Evolutionary conservation across 306 rosid species (phyloP).

Genomic region (Quercus wislizeni): DNA sequence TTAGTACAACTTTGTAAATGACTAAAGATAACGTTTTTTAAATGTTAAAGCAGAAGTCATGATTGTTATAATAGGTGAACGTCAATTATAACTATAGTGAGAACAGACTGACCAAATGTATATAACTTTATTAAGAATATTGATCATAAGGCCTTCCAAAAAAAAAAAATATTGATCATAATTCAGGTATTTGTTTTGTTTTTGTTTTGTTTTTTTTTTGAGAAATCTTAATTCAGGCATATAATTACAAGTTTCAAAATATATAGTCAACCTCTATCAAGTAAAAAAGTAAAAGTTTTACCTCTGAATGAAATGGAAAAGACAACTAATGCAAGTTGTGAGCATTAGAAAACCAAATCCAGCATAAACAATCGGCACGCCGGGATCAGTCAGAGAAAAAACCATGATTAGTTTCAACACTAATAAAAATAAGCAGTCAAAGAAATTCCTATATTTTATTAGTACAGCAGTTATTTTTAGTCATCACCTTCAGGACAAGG

Average conservation of each 20-base stretch:
- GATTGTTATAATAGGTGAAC: too few relatives aligned
- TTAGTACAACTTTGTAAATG: too few relatives aligned
- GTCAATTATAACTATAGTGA: too few relatives aligned
- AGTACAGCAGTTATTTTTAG: slow-evolving; percentile 1
- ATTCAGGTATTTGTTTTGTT: too few relatives aligned
- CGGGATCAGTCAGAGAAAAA: slow-evolving; percentile 74
- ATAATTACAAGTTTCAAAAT: background rate
- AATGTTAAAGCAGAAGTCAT: too few relatives aligned
- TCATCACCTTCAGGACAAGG: slow-evolving; percentile 73
- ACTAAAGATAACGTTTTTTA: too few relatives aligned
- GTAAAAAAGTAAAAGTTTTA: slow-evolving; percentile 16
- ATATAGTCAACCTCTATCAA: background rate
- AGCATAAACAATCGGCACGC: slow-evolving; percentile 86
- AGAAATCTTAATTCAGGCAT: background rate
- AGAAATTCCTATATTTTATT: background rate
- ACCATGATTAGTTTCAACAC: slow-evolving; percentile 12
- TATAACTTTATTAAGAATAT: too few relatives aligned
- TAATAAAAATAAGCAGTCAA: slow-evolving; percentile 5
- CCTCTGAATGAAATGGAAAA: slow-evolving; percentile 80
- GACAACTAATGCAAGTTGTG: slow-evolving; percentile 84
- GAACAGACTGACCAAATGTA: too few relatives aligned
- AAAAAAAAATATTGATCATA: too few relatives aligned
- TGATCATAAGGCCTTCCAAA: too few relatives aligned
- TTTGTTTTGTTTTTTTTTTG: too few relatives aligned
- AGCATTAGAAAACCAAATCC: slow-evolving; percentile 98